These are phyloP conservation scores for Chamaecyparis obtusa DNA, from an alignment of 75 land plant species.

Conservation along the genomic window DNA sequence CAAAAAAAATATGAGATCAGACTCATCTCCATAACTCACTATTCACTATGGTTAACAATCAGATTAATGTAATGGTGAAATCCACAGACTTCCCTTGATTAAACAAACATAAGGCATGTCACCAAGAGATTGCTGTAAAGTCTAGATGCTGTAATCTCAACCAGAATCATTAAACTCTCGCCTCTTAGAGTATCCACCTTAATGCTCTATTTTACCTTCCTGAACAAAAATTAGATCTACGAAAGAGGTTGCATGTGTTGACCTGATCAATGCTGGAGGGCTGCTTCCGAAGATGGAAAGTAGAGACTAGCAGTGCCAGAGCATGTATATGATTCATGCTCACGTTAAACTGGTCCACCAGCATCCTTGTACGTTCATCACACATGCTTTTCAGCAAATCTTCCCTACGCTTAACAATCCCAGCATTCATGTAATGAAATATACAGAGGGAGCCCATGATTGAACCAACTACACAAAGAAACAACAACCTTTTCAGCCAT, in stretches of 20 bases:
- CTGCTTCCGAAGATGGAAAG: conserved; percentile 81
- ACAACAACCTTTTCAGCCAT: conserved; percentile 53
- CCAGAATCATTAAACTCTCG: neutral
- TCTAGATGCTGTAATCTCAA: neutral
- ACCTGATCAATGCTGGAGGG: conserved; percentile 97
- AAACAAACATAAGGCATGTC: neutral
- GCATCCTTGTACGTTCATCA: conserved; percentile 93
- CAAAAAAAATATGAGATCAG: neutral
- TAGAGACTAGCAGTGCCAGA: conserved; percentile 79
- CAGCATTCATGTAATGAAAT: conserved; percentile 49
- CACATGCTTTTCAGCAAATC: conserved; percentile 88
- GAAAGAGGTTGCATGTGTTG: neutral
- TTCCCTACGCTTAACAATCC: conserved; percentile 48
- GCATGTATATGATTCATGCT: conserved; percentile 98
- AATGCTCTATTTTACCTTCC: neutral
- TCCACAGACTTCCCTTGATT: neutral
- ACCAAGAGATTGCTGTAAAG: neutral
- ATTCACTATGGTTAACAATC: neutral
- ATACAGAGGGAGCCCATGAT: conserved; percentile 30
- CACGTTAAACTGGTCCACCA: conserved; percentile 90
- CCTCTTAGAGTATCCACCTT: neutral
- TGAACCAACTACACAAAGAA: conserved; percentile 45
- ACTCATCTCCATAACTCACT: neutral
- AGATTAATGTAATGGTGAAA: neutral
- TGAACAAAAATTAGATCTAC: conserved; percentile 6